Evolutionary conservation across 495 filamentous ascomycete species (phyloP), one percentile per base, ranked within the genome.

Genomic region (Cryomyces minteri): DNA sequence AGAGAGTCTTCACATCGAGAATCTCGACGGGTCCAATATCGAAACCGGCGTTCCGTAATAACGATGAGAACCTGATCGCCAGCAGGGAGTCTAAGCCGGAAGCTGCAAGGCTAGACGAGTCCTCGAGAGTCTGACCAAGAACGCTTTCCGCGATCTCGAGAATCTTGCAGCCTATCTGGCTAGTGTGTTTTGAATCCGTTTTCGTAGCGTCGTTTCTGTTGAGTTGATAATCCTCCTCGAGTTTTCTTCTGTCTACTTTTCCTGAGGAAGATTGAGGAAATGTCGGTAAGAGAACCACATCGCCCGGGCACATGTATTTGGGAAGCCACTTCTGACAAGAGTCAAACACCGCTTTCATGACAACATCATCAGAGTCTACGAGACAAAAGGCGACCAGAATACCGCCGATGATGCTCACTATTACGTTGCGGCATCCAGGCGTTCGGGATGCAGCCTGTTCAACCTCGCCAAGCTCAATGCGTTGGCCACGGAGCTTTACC

Each of bases 401-500:
- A 4, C 72, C 69, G 4, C 63, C 60, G 34, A 80, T 62, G 1
- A 90, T 71, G 11, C 70, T 66, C 4, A 72, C 79, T 36, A 79
- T 67, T 5, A 72, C 74, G 41, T 63, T 67, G 34, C 61, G 64
- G 14, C 74, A 67, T 5, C 67, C 69, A 1, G 65, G 55, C 0
- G 72, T 62, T 49, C 70, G 67, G 43, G 73, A 58, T 5, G 80
- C 68, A 11, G 73, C 74, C 44, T 82, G 72, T 53, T 93, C 86
- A 9, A 90, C 69, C 55, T 92, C 85, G 1, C 83, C 84, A 1
- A 93, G 73, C 52, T 93, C 85, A 30, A 93, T 68, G 40, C 85
- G 65, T 56, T 88, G 85, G 2, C 85, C 85, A 25, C 82, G 69
- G 5, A 93, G 62, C 54, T 93, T 93, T 11, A 93, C 74, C 56